These are phyloP conservation scores for Chenopodium quinoa DNA, from an alignment of 148 eudicot species.

Conservation along the genomic window DNA sequence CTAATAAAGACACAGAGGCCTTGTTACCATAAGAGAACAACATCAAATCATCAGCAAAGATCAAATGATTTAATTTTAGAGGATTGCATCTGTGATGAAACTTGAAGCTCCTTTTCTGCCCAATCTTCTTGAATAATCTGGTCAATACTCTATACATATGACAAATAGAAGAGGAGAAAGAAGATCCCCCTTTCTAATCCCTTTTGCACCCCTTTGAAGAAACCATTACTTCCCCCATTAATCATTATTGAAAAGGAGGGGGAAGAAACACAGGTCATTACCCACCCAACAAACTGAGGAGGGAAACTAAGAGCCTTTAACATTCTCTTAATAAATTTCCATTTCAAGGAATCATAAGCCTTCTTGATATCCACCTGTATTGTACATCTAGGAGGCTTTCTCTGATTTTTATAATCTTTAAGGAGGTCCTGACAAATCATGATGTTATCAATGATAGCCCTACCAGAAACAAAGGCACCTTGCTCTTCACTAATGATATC, in stretches of 20 bases:
- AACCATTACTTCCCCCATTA: not conserved
- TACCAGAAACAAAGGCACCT: too few relatives aligned
- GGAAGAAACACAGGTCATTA: not conserved
- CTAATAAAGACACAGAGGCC: not conserved
- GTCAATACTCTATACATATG: not conserved
- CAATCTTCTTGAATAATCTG: not conserved
- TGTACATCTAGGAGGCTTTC: not conserved
- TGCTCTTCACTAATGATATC: too few relatives aligned
- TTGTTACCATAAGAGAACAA: not conserved
- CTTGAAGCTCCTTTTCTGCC: not conserved
- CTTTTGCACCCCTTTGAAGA: not conserved
- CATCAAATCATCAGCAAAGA: not conserved
- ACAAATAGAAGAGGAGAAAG: not conserved
- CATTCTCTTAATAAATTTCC: not conserved
- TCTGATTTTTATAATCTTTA: too few relatives aligned
- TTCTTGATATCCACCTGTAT: not conserved
- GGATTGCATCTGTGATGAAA: not conserved
- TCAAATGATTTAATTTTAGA: not conserved
- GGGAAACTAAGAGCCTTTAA: not conserved
- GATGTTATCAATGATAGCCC: not conserved
- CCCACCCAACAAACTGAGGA: not conserved
- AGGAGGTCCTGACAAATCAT: not conserved
- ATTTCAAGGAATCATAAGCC: not conserved
- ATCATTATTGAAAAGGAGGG: not conserved
- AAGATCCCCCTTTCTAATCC: not conserved